These are phyloP conservation scores for Hippophae gyantsensis DNA, from an alignment of 306 rosid species.

Conservation along the genomic window DNA sequence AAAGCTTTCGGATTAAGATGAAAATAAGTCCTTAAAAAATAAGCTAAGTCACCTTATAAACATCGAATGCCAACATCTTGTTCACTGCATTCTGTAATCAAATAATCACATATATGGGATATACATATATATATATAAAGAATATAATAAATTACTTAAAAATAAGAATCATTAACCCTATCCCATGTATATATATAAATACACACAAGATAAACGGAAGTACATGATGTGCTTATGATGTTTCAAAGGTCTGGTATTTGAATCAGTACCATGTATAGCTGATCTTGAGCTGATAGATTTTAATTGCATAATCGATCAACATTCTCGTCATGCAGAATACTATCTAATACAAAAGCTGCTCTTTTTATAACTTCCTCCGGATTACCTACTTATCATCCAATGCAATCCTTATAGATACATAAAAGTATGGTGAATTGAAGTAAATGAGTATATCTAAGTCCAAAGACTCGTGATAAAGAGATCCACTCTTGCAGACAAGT, in stretches of 20 bases:
- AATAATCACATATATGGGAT: not conserved
- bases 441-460: not conserved
- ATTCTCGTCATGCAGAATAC: slow-evolving; percentile 36
- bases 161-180: too few species aligned
- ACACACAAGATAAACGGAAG: not conserved
- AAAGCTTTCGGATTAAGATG: slow-evolving; percentile 12
- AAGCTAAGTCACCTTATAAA: slow-evolving; percentile 44
- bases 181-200: too few species aligned
- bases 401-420: not conserved
- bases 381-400: slow-evolving; percentile 38
- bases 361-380: slow-evolving; percentile 66
- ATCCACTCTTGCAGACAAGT: not conserved
- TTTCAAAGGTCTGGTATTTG: slow-evolving; percentile 2
- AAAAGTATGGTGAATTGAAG: not conserved
- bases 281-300: slow-evolving; percentile 52
- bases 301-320: slow-evolving; percentile 53
- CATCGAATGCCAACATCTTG: slow-evolving; percentile 63
- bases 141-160: too few species aligned
- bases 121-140: too few species aligned
- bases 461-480: not conserved
- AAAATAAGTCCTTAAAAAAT: slow-evolving; percentile 56
- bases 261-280: slow-evolving; percentile 50
- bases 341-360: slow-evolving; percentile 70
- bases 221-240: not conserved
- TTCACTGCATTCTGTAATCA: slow-evolving; percentile 55